These are phyloP conservation scores for Pluteus cervinus DNA, from an alignment of 768 basidiomycete genomes.

Conservation along the genomic window DNA sequence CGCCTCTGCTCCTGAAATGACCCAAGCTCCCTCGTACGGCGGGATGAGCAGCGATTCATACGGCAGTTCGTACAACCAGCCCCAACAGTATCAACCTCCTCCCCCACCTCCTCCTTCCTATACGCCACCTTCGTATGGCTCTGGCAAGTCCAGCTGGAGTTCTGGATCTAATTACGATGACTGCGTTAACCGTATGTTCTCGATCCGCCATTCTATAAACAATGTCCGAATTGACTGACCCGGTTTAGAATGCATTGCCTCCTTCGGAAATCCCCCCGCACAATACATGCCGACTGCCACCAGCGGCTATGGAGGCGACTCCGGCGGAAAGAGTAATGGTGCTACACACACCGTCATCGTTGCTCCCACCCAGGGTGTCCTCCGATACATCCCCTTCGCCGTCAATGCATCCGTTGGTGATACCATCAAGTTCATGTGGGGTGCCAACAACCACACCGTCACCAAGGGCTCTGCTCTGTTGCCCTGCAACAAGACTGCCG, in stretches of 20 bases:
- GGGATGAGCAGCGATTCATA: too few species aligned
- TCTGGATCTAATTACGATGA: constrained; percentile 50
- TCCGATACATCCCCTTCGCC: constrained; percentile 71
- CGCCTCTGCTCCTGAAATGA: too few species aligned
- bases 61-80: too few species aligned
- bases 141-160: constrained; percentile 57
- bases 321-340: constrained; percentile 47
- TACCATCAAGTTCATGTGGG: constrained; percentile 73
- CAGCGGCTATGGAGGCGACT: constrained; percentile 23
- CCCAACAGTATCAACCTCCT: constrained; percentile 2
- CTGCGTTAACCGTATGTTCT: constrained; percentile 62
- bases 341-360: constrained; percentile 73
- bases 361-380: constrained; percentile 69
- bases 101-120: constrained; percentile 18
- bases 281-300: constrained; percentile 29
- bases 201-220: neutral
- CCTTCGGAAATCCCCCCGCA: constrained; percentile 38
- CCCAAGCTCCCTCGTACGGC: too few species aligned
- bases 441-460: constrained; percentile 76
- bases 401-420: constrained; percentile 74
- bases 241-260: constrained; percentile 59
- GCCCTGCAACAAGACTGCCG: constrained; percentile 68
- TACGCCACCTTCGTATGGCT: constrained; percentile 52
- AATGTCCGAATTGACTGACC: too few species aligned
- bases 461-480: constrained; percentile 66